Evolutionary conservation across 2,329 filamentous ascomycete genomes (phyloP), one percentile per base, ranked within the genome.

Genomic region (Colletotrichum lini): DNA sequence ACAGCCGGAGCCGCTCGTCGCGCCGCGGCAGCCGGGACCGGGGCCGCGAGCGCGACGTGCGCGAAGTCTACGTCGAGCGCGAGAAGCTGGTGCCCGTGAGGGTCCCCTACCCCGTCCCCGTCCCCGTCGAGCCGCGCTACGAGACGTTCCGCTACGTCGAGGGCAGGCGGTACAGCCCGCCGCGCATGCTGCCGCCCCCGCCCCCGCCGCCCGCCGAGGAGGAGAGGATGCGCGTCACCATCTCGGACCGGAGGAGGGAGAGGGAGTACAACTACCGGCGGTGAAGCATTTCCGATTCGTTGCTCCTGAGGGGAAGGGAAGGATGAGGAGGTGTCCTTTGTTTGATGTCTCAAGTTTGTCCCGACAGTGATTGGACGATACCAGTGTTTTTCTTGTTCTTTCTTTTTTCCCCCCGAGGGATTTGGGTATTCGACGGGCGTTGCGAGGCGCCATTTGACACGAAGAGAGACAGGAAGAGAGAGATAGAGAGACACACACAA

Each of bases 81-180:
- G 87, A 89, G 76, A 81, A 82, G 62, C 74, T 85, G 58, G 80
- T 88, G 18, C 85, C 84, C 45, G 77, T 84, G 9, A 80, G 80
- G 12, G 76, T 81, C 53, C 82, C 80, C 9, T 81, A 85, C 2
- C 84, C 82, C 21, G 81, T 84, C 7, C 82, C 81, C 0, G 77
- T 78, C 21, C 69, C 65, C 30, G 67, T 66, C 38, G 82, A 81
- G 74, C 80, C 80, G 45, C 75, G 78, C 71, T 84, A 84, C 72
- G 86, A 87, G 47, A 86, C 85, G 40, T 89, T 82, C 75, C 85
- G 87, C 8, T 88, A 89, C 74, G 82, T 89, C 59, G 86, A 89
- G 69, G 85, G 84, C 0, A 80, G 84, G 61, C 79, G 83, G 26
- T 79, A 78, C 61, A 81, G 82, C 44, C 78, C 78, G 1, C 78